Base-by-base conservation (phyloP, 176 grass and related monocot species). In the Musa troglodytarum region DNA sequence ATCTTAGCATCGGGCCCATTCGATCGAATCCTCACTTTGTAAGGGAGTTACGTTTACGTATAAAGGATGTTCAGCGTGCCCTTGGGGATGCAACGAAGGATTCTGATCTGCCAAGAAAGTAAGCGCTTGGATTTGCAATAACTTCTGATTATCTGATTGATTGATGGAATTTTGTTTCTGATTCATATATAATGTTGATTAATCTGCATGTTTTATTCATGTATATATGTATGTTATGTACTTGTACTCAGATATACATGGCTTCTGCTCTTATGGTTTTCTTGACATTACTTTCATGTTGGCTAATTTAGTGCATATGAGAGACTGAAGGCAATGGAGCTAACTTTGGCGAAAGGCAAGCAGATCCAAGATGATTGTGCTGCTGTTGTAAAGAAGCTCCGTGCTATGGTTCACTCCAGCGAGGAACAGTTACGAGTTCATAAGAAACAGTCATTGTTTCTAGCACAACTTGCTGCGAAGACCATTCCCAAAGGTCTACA, bases 401-500 rank as follows among this genome's bases (percentile, higher is more conserved):
- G 85, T 24, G 87, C 92, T 77, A 90, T 96, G 87, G 78, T 92
- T 81, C 92, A 90, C 68, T 92, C 87, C 70, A 85, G 87, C 43
- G 89, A 96, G 76, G 92, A 96, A 82, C 85, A 87, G 72, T 58
- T 90, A 62, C 68, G 77, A 85, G 87, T 82, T 64, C 92, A 96
- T 62, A 90, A 86, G 75, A 92, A 88, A 54, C 89, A 92, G 59
- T 87, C 87, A 72, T 75, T 86, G 69, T 92, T 89, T 84, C 92
- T 96, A 21, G 92, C 89, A 65, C 89, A 96, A 80, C 82, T 96
- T 80, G 92, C 89, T 49, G 92, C 92, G 56, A 92, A 96, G 90
- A 88, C 89, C 65, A 77, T 96, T 57, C 89, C 92, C 19, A 96
- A 92, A 83, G 92, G 92, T 70, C 92, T 96, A 74, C 92, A 96